Evolutionary conservation across 1,139 yeast genomes (phyloP).

Genomic region (Tardiomyces blankii): DNA sequence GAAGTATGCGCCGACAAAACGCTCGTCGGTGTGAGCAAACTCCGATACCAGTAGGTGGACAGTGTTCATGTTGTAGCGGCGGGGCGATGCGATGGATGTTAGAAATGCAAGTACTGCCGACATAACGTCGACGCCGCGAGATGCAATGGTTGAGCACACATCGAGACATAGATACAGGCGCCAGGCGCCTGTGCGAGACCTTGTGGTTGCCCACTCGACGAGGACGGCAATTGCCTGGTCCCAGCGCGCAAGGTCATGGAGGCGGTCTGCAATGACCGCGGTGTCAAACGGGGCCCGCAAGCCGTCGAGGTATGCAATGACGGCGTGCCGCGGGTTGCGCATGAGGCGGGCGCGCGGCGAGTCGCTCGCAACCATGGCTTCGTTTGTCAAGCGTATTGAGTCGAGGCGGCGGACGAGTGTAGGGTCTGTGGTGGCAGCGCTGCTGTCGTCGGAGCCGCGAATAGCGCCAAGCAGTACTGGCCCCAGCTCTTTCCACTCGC

Average conservation of each 20-base stretch:
- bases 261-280: conserved; percentile 10
- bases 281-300: conserved; percentile 13
- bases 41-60: conserved; percentile 47
- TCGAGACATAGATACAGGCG: conserved; percentile 17
- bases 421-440: neutral
- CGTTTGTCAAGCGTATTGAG: conserved; percentile 16
- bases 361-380: conserved; percentile 18
- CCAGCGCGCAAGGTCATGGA: neutral
- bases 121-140: conserved; percentile 15
- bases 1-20: conserved; percentile 57
- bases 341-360: conserved; percentile 12
- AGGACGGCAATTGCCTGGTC: conserved; percentile 3
- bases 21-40: conserved; percentile 36
- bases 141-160: conserved; percentile 11
- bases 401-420: neutral
- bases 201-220: conserved; percentile 22
- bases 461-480: conserved; percentile 30
- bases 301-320: conserved; percentile 14
- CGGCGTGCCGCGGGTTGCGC: conserved; percentile 10
- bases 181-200: conserved; percentile 12
- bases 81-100: conserved; percentile 4
- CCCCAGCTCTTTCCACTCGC: conserved; percentile 55
- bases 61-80: conserved; percentile 21
- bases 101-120: conserved; percentile 20
- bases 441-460: neutral